Base-by-base conservation (phyloP, 78 protist genomes). In the Dictyostelium intermedium region DNA sequence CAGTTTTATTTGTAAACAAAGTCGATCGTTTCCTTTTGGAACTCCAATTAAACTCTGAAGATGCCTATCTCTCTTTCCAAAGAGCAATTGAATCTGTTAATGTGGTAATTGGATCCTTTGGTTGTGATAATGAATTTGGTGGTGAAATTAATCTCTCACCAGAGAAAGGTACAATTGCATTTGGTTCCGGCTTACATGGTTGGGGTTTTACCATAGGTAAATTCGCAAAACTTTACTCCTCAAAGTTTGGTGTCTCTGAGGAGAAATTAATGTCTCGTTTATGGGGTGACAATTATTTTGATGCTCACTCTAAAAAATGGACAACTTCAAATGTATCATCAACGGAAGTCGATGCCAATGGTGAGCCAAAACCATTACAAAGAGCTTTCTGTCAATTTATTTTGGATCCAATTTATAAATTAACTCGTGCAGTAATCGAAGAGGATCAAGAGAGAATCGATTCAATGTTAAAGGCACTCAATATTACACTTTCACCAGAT, bases 251-350 rank as follows among this genome's bases (percentile, higher is more conserved):
- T 92, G 78, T 96, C 20, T 37, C 39, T 34, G 85, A 23, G 35
- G 91, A 39, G 13, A 97, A 97, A 96, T 50, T 99, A 87, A 63
- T 93, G 84, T 14, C 53, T 66, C 85, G 95, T 14, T 97, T 99
- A 3, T 99, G 99, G 99, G 99, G 99, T 23, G 99, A 99, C 85
- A 69, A 96, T 96, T 99, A 83, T 97, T 98, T 85, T 95, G 95
- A 97, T 95, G 56, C 96, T 25, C 37, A 14, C 34, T 30, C 85
- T 32, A 98, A 97, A 97, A 97, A 96, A 93, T 99, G 99, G 99
- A 34, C 2, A 50, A 34, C 13, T 37, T 34, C 79, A 14, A 32
- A 18, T 3, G 0, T 23, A 16, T n/a, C 32, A 3, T 8, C 53
- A 23, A 87, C 69, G 2, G 30, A 45, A 10, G 99, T 39, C 43